phyloP scores from a whole-genome alignment of 2,329 filamentous ascomycete genomes.

The Nothomitra cinnamomea region DNA sequence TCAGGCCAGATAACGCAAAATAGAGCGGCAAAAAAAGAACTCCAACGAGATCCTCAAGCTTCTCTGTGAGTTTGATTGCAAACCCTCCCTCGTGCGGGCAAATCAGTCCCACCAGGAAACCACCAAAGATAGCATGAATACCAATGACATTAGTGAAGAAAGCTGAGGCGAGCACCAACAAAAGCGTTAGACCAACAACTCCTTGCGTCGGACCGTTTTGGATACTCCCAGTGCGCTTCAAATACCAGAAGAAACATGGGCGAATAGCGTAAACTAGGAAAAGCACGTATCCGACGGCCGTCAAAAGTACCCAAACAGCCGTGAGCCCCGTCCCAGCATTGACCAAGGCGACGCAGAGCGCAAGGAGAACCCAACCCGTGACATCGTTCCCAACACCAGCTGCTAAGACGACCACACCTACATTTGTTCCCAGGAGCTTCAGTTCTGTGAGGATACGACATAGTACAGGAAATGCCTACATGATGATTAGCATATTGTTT shows the following conservation, averaged over 20 bases:
- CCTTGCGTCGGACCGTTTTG: slow-evolving; percentile 78
- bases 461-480: slow-evolving; percentile 62
- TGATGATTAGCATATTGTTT: slow-evolving; percentile 6
- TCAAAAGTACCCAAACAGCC: slow-evolving; percentile 70
- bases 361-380: slow-evolving; percentile 78
- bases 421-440: slow-evolving; percentile 65
- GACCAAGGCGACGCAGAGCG: slow-evolving; percentile 81
- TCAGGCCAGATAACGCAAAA: slow-evolving; percentile 81
- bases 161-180: slow-evolving; percentile 60
- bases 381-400: slow-evolving; percentile 91
- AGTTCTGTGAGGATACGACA: slow-evolving; percentile 87
- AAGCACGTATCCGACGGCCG: slow-evolving; percentile 55
- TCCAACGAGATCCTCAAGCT: slow-evolving; percentile 80
- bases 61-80: slow-evolving; percentile 79
- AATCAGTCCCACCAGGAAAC: slow-evolving; percentile 76
- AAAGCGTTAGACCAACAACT: slow-evolving; percentile 65
- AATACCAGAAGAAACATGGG: slow-evolving; percentile 56
- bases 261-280: slow-evolving; percentile 58
- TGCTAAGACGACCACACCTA: slow-evolving; percentile 76
- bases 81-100: slow-evolving; percentile 83
- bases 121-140: slow-evolving; percentile 86
- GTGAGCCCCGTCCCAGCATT: slow-evolving; percentile 72
- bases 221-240: slow-evolving; percentile 58
- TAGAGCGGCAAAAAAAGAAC: slow-evolving; percentile 79
- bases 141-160: slow-evolving; percentile 88